A percentile compares a stretch with the other conserved stretches of the same genome.
phyloP scores from a whole-genome alignment of 768 basidiomycete genomes.

The Tephrocybe sp. region DNA sequence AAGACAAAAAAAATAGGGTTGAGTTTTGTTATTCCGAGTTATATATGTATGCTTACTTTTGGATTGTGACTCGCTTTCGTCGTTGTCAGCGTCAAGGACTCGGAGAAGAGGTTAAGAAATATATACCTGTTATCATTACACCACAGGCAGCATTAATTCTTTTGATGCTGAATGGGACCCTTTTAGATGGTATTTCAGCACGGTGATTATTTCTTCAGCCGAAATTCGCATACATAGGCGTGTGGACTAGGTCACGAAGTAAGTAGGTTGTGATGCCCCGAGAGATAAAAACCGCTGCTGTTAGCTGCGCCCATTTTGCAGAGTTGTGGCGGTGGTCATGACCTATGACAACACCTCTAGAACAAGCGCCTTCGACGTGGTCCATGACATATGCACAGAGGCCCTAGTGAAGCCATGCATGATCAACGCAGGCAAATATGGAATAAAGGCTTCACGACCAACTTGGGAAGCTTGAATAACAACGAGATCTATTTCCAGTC shows the following conservation, averaged over 20 bases:
- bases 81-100: not conserved
- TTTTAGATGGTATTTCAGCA: slow-evolving; percentile 21
- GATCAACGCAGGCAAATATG: not conserved
- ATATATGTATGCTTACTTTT: slow-evolving; percentile 44
- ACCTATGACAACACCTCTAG: slow-evolving; percentile 76
- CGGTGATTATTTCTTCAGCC: not conserved
- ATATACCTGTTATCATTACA: slow-evolving; percentile 83
- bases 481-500: slow-evolving; percentile 50
- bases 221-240: slow-evolving; percentile 59
- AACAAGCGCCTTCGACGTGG: slow-evolving; percentile 47
- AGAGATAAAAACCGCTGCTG: slow-evolving; percentile 66
- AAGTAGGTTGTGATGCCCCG: slow-evolving; percentile 69
- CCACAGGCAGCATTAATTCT: slow-evolving; percentile 70
- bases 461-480: slow-evolving; percentile 83
- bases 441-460: slow-evolving; percentile 4
- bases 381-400: slow-evolving; percentile 68
- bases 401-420: slow-evolving; percentile 42
- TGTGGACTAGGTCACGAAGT: slow-evolving; percentile 70
- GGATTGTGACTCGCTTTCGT: slow-evolving; percentile 80
- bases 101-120: slow-evolving; percentile 1
- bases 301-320: slow-evolving; percentile 71
- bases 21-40: not conserved
- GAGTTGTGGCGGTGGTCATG: slow-evolving; percentile 87
- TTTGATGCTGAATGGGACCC: slow-evolving; percentile 79
- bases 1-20: not conserved